phyloP scores from a whole-genome alignment of 768 basidiomycete genomes.

The Sporobolomyces roseus region DNA sequence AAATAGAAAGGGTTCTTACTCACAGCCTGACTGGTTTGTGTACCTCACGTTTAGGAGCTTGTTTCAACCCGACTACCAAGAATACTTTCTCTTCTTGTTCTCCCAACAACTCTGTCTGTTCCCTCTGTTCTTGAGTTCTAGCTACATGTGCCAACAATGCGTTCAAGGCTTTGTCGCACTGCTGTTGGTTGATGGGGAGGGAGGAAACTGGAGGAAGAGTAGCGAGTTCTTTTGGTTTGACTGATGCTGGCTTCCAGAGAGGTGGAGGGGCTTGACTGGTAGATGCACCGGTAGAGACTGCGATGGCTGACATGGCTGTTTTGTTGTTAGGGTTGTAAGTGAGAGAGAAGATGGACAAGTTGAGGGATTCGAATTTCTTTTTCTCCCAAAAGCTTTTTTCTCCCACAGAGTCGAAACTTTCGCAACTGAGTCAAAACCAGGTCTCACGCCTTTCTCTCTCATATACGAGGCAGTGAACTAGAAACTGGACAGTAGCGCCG shows the following conservation, averaged over 20 bases:
- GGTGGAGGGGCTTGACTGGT: slow-evolving; percentile 27
- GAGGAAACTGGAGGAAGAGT: slow-evolving; percentile 27
- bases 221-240: slow-evolving; percentile 33
- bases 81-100: slow-evolving; percentile 78
- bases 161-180: slow-evolving; percentile 72
- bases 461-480: no score
- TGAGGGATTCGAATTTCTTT: no score
- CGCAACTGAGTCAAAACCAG: no score
- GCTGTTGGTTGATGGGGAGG: slow-evolving; percentile 59
- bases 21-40: slow-evolving; percentile 82
- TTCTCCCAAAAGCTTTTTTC: no score
- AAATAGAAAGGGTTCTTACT: slow-evolving; percentile 46
- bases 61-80: slow-evolving; percentile 82
- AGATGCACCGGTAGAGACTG: neutral
- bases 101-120: slow-evolving; percentile 60
- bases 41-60: slow-evolving; percentile 60
- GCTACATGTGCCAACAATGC: slow-evolving; percentile 70
- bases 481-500: no score
- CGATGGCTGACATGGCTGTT: no score
- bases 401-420: no score
- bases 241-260: slow-evolving; percentile 39
- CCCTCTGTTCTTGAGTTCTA: slow-evolving; percentile 62
- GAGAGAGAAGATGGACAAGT: no score
- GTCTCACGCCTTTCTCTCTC: no score
- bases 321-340: no score